A percentile compares a stretch with the other conserved stretches of the same genome.
These are phyloP conservation scores for Vitis labrusca DNA, from an alignment of 164 flowering plant species.

Conservation along the genomic window DNA sequence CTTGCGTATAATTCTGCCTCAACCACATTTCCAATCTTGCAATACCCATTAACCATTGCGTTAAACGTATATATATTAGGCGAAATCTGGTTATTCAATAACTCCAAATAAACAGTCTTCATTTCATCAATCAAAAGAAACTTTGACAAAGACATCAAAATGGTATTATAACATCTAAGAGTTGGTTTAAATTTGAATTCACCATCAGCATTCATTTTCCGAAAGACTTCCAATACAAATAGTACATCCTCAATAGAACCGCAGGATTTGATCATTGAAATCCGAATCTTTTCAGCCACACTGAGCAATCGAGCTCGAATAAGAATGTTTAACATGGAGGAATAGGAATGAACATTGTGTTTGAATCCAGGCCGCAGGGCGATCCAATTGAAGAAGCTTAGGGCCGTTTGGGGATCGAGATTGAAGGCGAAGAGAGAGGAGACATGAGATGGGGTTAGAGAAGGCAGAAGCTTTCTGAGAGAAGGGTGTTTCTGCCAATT, in stretches of 20 bases:
- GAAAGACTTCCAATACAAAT: constrained; percentile 35
- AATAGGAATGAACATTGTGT: constrained; percentile 49
- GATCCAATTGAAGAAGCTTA: constrained; percentile 63
- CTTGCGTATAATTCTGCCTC: constrained; percentile 60
- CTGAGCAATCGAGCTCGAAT: constrained; percentile 31
- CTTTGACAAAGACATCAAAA: constrained; percentile 56
- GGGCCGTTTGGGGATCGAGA: constrained; percentile 50
- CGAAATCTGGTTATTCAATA: constrained; percentile 42
- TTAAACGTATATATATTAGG: constrained; percentile 71
- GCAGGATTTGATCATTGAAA: constrained; percentile 58
- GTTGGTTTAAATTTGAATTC: constrained; percentile 37
- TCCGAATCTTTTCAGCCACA: constrained; percentile 42
- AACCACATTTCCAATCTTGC: constrained; percentile 59
- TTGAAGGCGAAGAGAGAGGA: constrained; percentile 42
- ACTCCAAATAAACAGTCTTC: constrained; percentile 51
- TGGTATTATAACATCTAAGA: constrained; percentile 48
- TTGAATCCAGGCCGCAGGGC: constrained; percentile 40
- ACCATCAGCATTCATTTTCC: constrained; percentile 36
- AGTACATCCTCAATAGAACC: constrained; percentile 34
- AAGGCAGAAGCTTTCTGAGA: constrained; percentile 37
- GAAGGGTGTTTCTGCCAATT: constrained; percentile 63
- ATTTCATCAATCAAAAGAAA: constrained; percentile 60
- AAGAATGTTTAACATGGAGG: constrained; percentile 43
- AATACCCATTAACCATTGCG: constrained; percentile 72
- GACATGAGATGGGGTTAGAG: constrained; percentile 50